Conservation (phyloP, 1,284 basidiomycete species). For the Ceratobasidium sp. region DNA sequence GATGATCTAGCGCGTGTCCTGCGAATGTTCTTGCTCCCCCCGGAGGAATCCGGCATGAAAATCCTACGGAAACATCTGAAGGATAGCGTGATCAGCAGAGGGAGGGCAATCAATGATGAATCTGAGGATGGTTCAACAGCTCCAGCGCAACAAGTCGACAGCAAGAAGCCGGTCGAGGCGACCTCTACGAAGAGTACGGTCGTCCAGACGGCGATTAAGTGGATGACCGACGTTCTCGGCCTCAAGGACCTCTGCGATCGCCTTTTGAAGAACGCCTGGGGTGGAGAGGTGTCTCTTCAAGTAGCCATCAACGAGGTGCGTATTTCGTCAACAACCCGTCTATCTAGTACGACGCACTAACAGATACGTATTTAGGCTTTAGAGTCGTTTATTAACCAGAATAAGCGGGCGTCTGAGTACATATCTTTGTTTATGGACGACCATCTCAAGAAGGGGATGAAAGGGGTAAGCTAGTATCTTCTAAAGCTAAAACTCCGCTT, state of each 20-base stretch:
- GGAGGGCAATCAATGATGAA: slow-evolving; percentile 81
- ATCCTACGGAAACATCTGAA: slow-evolving; percentile 71
- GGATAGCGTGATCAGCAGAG: slow-evolving; percentile 81
- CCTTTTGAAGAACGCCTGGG: slow-evolving; percentile 80
- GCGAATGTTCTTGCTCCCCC: slow-evolving; percentile 80
- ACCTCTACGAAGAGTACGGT: slow-evolving; percentile 56
- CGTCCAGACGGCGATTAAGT: slow-evolving; percentile 76
- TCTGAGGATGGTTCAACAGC: slow-evolving; percentile 54
- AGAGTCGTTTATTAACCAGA: slow-evolving; percentile 91
- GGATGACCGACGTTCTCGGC: slow-evolving; percentile 94
- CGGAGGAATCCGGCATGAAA: slow-evolving; percentile 53
- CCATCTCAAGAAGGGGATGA: slow-evolving; percentile 94
- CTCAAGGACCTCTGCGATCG: slow-evolving; percentile 93
- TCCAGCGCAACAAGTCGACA: slow-evolving; percentile 57
- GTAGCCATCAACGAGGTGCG: slow-evolving; percentile 88
- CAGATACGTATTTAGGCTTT: slow-evolving; percentile 76
- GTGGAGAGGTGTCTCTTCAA: slow-evolving; percentile 83
- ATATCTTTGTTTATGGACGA: slow-evolving; percentile 99
- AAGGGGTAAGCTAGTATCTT: slow-evolving; percentile 86
- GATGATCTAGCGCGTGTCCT: slow-evolving; percentile 87
- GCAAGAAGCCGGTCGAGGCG: slow-evolving; percentile 67
- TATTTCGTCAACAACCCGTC: slow-evolving; percentile 36
- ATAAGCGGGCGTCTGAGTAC: slow-evolving; percentile 91
- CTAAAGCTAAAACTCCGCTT: too few relatives aligned
- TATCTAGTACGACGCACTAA: neutral